These are phyloP conservation scores for Leccinum uliginosum DNA, from an alignment of 768 basidiomycete species.

Conservation along the genomic window DNA sequence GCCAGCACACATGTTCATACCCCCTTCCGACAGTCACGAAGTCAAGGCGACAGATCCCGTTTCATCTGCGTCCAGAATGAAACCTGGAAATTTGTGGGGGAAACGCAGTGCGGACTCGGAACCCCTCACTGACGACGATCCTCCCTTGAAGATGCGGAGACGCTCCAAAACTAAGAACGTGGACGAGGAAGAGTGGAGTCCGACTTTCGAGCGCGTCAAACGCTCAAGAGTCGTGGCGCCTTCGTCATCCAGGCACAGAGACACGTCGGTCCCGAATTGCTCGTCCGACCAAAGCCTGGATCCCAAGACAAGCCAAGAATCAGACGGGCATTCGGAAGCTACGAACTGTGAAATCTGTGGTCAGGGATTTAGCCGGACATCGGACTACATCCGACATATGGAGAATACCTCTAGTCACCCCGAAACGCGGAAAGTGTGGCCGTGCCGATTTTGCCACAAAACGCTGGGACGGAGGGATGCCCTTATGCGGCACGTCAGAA, in stretches of 20 bases:
- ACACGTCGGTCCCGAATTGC: background rate
- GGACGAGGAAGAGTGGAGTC: slow-evolving; percentile 25
- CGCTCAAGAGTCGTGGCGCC: background rate
- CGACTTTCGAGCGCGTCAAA: slow-evolving; percentile 2
- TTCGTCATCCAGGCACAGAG: background rate
- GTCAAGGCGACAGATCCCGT: background rate
- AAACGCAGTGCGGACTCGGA: slow-evolving; percentile 17
- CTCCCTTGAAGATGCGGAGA: background rate
- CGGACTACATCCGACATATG: slow-evolving; percentile 20
- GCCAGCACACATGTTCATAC: background rate
- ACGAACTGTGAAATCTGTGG: slow-evolving; percentile 16
- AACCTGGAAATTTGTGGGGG: background rate
- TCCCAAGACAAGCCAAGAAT: background rate
- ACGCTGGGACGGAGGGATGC: slow-evolving; percentile 25
- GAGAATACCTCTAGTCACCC: slow-evolving; percentile 22
- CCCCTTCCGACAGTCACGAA: background rate
- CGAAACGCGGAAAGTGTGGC: slow-evolving; percentile 25
- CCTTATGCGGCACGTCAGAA: slow-evolving; percentile 20
- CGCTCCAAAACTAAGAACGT: slow-evolving; percentile 10
- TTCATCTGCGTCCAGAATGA: background rate
- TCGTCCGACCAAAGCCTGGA: background rate
- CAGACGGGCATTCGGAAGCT: background rate
- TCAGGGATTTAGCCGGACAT: slow-evolving; percentile 16
- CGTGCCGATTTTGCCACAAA: slow-evolving; percentile 18
- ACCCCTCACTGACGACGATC: slow-evolving; percentile 1